Evolutionary conservation across 441 rosid species (phyloP).

Genomic region (Geranium incanum): DNA sequence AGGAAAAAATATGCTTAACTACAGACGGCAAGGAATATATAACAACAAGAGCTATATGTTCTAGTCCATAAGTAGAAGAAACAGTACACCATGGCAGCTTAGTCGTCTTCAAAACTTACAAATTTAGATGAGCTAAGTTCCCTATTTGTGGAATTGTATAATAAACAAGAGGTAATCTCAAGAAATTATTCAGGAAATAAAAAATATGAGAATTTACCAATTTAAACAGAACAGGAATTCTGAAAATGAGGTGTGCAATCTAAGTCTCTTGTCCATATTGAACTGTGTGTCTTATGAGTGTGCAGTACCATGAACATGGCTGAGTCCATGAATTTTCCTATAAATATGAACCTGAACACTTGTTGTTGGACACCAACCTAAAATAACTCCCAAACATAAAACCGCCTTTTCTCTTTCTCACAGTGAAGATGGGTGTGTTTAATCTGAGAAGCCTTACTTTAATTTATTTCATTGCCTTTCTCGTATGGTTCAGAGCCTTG

Average conservation of each 20-base stretch:
- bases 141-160: neutral
- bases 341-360: conserved; percentile 20
- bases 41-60: neutral
- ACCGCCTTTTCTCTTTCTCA: conserved; percentile 10
- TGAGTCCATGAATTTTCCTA: neutral
- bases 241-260: neutral
- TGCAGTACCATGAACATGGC: neutral
- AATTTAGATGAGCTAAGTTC: neutral
- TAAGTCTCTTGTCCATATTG: neutral
- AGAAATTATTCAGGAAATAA: neutral
- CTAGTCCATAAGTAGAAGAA: neutral
- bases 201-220: neutral
- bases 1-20: neutral
- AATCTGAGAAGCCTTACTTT: conserved; percentile 23
- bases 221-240: neutral
- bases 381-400: neutral
- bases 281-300: neutral
- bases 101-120: conserved; percentile 5
- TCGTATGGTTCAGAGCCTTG: conserved; percentile 26
- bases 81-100: conserved; percentile 3
- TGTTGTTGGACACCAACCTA: neutral
- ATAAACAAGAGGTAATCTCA: neutral
- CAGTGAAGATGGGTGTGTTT: conserved; percentile 29
- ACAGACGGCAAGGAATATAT: neutral
- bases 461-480: conserved; percentile 24